phyloP scores from a whole-genome alignment of 2,329 filamentous ascomycete genomes.

The Monosporascus ibericus region DNA sequence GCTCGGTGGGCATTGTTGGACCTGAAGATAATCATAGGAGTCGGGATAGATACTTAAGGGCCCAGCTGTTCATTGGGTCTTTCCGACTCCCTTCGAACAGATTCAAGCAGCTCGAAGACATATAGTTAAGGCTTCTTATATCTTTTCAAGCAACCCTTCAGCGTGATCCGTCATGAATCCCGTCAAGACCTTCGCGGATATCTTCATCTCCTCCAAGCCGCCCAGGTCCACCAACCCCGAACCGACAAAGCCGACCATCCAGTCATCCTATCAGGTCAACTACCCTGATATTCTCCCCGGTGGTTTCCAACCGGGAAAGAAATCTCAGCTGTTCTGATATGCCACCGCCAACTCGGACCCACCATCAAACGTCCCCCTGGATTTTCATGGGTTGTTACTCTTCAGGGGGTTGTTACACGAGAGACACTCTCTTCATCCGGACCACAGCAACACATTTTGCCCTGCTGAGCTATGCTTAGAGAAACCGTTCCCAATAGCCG shows the following conservation, averaged over 20 bases:
- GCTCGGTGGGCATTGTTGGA: neutral
- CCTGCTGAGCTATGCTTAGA: neutral
- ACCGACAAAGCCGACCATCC: slow-evolving; percentile 1
- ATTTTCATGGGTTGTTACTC: too few species aligned
- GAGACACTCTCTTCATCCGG: too few species aligned
- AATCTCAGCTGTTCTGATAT: slow-evolving; percentile 13
- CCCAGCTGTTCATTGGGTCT: neutral
- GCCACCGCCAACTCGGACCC: neutral
- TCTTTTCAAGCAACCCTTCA: neutral
- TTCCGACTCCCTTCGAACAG: neutral
- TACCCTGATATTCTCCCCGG: slow-evolving; percentile 20
- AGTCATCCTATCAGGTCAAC: slow-evolving; percentile 13
- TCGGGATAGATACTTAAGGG: neutral
- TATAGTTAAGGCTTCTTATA: too few species aligned
- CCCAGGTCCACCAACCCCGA: slow-evolving; percentile 4
- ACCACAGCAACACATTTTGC: neutral
- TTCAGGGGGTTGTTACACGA: neutral
- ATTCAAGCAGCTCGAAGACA: too few species aligned
- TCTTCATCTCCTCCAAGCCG: slow-evolving; percentile 1
- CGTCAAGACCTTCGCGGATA: neutral
- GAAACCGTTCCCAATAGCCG: neutral
- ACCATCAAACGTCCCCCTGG: neutral
- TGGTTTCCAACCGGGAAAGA: slow-evolving; percentile 23
- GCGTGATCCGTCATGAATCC: slow-evolving; percentile 3
- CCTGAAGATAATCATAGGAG: neutral